A percentile compares a stretch with the other conserved stretches of the same genome.
These are phyloP conservation scores for Elsinoe arachidis DNA, from an alignment of 2,329 filamentous ascomycete genomes.

Conservation along the genomic window DNA sequence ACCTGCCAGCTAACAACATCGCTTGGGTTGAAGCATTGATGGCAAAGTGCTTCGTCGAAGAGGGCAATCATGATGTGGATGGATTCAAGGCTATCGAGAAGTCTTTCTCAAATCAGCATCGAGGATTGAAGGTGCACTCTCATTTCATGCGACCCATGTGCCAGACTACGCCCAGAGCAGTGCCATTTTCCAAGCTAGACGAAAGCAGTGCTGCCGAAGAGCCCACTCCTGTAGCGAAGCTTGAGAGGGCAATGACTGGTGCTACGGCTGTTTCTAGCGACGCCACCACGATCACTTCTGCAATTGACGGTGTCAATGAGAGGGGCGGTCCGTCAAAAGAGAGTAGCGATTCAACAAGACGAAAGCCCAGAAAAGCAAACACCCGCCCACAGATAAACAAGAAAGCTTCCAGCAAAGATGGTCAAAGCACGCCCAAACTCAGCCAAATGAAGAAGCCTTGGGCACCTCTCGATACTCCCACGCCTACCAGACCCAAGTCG, in stretches of 20 bases:
- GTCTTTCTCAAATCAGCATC: constrained; percentile 54
- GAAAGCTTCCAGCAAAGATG: constrained; percentile 7
- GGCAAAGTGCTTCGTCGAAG: constrained; percentile 57
- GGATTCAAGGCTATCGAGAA: constrained; percentile 55
- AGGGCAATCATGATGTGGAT: constrained; percentile 53
- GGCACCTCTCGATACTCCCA: background rate
- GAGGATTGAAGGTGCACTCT: constrained; percentile 49
- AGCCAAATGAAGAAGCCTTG: constrained; percentile 2
- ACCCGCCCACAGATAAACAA: constrained; percentile 4
- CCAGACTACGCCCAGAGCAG: constrained; percentile 36
- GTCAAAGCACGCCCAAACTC: background rate
- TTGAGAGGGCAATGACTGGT: constrained; percentile 1
- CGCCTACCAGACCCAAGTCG: constrained; percentile 5
- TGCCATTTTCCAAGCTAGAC: background rate
- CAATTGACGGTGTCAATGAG: constrained; percentile 4
- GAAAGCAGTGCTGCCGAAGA: constrained; percentile 4
- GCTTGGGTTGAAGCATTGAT: constrained; percentile 55
- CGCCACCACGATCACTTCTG: background rate
- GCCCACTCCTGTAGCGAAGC: background rate
- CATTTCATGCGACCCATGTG: constrained; percentile 55
- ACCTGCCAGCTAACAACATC: constrained; percentile 43
- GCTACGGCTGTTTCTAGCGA: constrained; percentile 1
- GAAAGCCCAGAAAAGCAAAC: constrained; percentile 9
- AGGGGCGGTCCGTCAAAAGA: background rate
- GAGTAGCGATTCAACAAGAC: background rate